Conservation (phyloP, 176 grass and related monocot species). For the Eragrostis nindensis region DNA sequence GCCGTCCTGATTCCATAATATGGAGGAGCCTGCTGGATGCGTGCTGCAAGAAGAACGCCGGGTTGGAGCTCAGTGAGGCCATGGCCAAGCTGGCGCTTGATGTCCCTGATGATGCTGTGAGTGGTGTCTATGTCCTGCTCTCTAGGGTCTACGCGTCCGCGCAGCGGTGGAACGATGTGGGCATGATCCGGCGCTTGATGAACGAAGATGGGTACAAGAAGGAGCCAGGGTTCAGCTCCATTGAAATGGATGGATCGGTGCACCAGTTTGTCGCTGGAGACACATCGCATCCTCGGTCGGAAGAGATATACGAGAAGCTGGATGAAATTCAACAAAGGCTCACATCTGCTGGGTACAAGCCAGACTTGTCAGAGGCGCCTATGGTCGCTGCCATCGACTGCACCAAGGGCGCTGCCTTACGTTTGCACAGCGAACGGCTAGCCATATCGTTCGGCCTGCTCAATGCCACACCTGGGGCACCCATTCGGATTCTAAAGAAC, state of each 20-base stretch:
- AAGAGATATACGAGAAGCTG: slow-evolving; percentile 68
- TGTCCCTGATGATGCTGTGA: slow-evolving; percentile 64
- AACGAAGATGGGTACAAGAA: slow-evolving; percentile 64
- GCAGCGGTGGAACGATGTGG: slow-evolving; percentile 81
- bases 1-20: slow-evolving; percentile 74
- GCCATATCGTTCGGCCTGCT: slow-evolving; percentile 89
- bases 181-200: slow-evolving; percentile 70
- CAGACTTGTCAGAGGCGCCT: slow-evolving; percentile 66
- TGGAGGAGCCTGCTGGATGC: slow-evolving; percentile 84
- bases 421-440: slow-evolving; percentile 74
- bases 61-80: slow-evolving; percentile 66
- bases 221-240: slow-evolving; percentile 84
- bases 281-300: slow-evolving; percentile 65
- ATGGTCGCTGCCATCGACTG: slow-evolving; percentile 49
- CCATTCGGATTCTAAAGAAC: slow-evolving; percentile 88
- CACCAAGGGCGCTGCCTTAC: slow-evolving; percentile 55
- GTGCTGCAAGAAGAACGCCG: slow-evolving; percentile 63
- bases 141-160: slow-evolving; percentile 78
- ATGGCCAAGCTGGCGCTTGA: slow-evolving; percentile 71
- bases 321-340: slow-evolving; percentile 58
- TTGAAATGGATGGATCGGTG: slow-evolving; percentile 63
- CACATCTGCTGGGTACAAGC: slow-evolving; percentile 55
- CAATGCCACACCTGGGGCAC: slow-evolving; percentile 32
- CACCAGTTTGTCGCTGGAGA: slow-evolving; percentile 89
- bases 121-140: slow-evolving; percentile 77